These are phyloP conservation scores for Albatrellus ellisii DNA, from an alignment of 768 basidiomycete species.

Conservation along the genomic window DNA sequence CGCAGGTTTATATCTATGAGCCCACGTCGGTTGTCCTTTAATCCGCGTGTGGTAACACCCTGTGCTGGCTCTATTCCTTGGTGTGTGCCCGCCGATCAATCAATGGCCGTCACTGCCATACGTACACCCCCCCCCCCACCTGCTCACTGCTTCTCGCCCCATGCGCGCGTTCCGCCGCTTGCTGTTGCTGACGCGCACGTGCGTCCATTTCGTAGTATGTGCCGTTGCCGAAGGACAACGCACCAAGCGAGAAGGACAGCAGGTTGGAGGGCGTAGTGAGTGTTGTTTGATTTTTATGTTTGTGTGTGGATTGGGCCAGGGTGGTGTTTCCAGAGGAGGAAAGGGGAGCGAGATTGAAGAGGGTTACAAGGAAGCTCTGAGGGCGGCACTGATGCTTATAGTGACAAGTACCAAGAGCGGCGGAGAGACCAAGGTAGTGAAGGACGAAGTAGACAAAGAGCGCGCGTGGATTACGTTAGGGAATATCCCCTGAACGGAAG, in stretches of 20 bases:
- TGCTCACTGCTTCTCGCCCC: neutral
- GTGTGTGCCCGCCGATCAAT: neutral
- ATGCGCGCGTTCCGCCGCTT: neutral
- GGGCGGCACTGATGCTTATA: conserved; percentile 34
- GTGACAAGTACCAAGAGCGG: conserved; percentile 44
- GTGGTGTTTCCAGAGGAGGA: conserved; percentile 22
- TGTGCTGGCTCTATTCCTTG: neutral
- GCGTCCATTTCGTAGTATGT: conserved; percentile 28
- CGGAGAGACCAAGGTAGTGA: conserved; percentile 37
- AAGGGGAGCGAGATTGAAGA: conserved; percentile 9
- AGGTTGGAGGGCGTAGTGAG: conserved; percentile 40
- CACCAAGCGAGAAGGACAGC: conserved; percentile 19
- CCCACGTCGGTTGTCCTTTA: conserved; percentile 8
- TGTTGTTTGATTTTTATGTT: conserved; percentile 45
- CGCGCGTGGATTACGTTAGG: conserved; percentile 54
- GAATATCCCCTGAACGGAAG: conserved; percentile 36
- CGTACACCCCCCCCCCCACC: neutral
- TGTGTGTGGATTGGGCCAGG: conserved; percentile 52
- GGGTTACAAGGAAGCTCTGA: conserved; percentile 27
- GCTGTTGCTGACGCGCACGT: neutral
- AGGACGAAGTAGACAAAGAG: conserved; percentile 41
- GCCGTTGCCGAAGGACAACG: conserved; percentile 22
- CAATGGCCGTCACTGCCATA: neutral
- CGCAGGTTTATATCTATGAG: conserved; percentile 51
- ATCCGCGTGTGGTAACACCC: neutral